These are phyloP conservation scores for Baorangia bicolor DNA, from an alignment of 768 basidiomycete genomes.

Conservation along the genomic window DNA sequence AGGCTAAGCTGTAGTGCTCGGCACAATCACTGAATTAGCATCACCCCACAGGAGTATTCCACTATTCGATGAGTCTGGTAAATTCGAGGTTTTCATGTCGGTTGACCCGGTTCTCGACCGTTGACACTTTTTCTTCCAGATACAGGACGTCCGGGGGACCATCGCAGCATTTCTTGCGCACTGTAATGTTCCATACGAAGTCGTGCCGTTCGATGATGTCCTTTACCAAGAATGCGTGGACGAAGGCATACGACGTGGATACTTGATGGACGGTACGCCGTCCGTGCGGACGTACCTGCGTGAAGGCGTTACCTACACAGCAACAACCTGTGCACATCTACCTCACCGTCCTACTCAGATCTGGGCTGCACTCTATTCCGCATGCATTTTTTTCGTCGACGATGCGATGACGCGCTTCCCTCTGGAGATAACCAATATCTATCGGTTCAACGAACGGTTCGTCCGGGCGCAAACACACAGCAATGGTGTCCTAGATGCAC, in stretches of 20 bases:
- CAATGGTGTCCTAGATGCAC: constrained; percentile 30
- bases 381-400: constrained; percentile 34
- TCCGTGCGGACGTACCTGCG: constrained; percentile 1
- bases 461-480: constrained; percentile 24
- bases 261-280: background rate
- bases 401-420: constrained; percentile 29
- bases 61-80: background rate
- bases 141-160: background rate
- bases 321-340: constrained; percentile 26
- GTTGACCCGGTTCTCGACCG: background rate
- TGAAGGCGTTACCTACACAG: background rate
- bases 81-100: background rate
- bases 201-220: background rate
- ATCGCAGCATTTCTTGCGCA: background rate
- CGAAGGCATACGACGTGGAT: background rate
- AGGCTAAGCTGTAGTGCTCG: background rate
- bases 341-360: constrained; percentile 26
- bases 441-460: constrained; percentile 34
- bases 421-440: constrained; percentile 15
- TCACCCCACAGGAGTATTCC: background rate
- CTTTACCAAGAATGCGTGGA: background rate
- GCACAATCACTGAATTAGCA: background rate
- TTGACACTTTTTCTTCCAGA: background rate
- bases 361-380: constrained; percentile 37
- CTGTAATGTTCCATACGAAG: background rate